Base-by-base conservation (phyloP, 1,139 yeast genomes). In the Blastobotrys buckinghamii region DNA sequence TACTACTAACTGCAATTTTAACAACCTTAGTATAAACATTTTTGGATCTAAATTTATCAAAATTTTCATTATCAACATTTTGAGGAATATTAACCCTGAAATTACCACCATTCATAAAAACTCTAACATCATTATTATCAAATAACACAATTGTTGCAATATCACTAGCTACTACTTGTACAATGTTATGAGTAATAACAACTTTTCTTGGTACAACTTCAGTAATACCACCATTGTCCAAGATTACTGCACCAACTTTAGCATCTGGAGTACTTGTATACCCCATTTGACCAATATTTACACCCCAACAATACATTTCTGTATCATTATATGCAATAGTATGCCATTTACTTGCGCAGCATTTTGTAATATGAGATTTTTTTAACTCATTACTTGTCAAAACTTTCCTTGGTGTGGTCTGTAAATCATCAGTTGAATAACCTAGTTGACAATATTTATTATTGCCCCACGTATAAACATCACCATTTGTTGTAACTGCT, bases 251-350 rank as follows among this genome's bases (percentile, higher is more conserved):
- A 7, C 48, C 48, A 13, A 45, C 40, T 22, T 42, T 37, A 2
- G 35, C 12, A 24, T 45, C 48, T 2, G 48, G 44, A 3, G 48
- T 56, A 10, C 65, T 47, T 9, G 67, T 55, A 42, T 79, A 72
- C 1, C 95, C 95, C 82, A 90, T 81, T 62, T 90, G 97, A 0
- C 97, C 97, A 29, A 81, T 69, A 61, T 88, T 86, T 30, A 84
- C 68, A 0, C 97, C 97, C 95, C 96, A 88, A 36, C 81, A 68
- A 53, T 71, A 78, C 7, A 88, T 59, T 10, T 74, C 75, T 33
- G 73, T 65, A 27, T 70, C 72, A 0, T 84, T 72, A 56, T 74
- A 84, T 0, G 78, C 86, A 5, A 84, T 73, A 0, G 94, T 80
- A 62, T 87, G 96, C 20, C 83, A 73, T 42, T 77, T 80, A 1